A percentile compares a stretch with the other conserved stretches of the same genome.
Evolutionary conservation across 2,329 filamentous ascomycete genomes (phyloP).

Genomic region (Ophiostoma fasciatum): DNA sequence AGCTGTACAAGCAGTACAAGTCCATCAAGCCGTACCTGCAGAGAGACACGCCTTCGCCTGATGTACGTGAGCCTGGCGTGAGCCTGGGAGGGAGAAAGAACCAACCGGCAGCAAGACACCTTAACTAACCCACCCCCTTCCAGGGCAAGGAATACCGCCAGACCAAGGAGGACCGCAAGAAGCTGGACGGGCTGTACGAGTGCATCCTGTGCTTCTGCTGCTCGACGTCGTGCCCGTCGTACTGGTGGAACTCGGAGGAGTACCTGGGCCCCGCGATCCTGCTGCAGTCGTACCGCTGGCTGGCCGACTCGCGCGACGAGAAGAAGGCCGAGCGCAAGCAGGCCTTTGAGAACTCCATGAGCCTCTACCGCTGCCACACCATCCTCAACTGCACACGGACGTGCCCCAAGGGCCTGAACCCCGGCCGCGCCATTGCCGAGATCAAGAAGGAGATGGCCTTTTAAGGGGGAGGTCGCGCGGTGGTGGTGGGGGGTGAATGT

Average conservation of each 20-base stretch:
- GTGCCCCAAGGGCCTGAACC: slow-evolving; percentile 97
- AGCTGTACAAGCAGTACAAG: slow-evolving; percentile 99
- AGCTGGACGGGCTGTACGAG: slow-evolving; percentile 96
- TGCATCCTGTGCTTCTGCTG: slow-evolving; percentile 99
- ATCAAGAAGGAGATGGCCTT: slow-evolving; percentile 95
- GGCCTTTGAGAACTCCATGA: slow-evolving; percentile 96
- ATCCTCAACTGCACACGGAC: slow-evolving; percentile 98
- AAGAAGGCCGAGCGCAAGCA: slow-evolving; percentile 75
- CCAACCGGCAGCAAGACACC: no score
- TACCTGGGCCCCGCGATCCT: slow-evolving; percentile 96
- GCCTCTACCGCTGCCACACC: slow-evolving; percentile 95
- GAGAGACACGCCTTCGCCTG: slow-evolving; percentile 66
- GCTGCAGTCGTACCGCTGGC: slow-evolving; percentile 95
- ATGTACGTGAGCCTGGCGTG: slow-evolving; percentile 46
- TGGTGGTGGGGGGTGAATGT: no score
- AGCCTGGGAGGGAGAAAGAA: no score
- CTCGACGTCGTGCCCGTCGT: slow-evolving; percentile 97
- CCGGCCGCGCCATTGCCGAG: slow-evolving; percentile 85
- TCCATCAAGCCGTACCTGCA: slow-evolving; percentile 98
- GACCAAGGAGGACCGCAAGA: slow-evolving; percentile 80
- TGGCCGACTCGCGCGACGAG: slow-evolving; percentile 90
- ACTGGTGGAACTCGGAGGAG: slow-evolving; percentile 99
- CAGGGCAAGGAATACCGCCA: slow-evolving; percentile 89
- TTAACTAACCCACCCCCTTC: not conserved
- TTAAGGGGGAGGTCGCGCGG: slow-evolving; percentile 14